Conservation (phyloP, 2,329 filamentous ascomycete genomes). For the Fusarium sp. region DNA sequence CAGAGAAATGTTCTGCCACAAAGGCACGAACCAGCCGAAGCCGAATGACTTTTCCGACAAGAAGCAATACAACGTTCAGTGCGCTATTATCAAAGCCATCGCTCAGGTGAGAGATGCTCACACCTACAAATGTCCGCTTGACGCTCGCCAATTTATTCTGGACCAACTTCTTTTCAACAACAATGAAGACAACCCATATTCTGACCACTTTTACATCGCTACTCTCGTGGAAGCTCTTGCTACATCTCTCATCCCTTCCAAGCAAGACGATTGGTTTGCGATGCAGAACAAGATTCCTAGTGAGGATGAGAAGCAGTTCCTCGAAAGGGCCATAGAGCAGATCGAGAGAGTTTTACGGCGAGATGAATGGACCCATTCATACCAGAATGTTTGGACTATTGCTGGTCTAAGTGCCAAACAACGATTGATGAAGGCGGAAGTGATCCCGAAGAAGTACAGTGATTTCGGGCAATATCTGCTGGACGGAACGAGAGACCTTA, state of each 20-base stretch:
- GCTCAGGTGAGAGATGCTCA: slow-evolving; percentile 79
- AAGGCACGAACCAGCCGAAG: slow-evolving; percentile 79
- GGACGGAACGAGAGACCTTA: slow-evolving; percentile 71
- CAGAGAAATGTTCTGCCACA: slow-evolving; percentile 87
- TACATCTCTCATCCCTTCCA: slow-evolving; percentile 66
- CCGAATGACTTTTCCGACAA: slow-evolving; percentile 94
- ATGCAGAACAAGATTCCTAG: slow-evolving; percentile 59
- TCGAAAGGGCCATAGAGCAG: slow-evolving; percentile 67
- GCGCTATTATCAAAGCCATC: slow-evolving; percentile 84
- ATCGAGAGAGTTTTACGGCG: slow-evolving; percentile 75
- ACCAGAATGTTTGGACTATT: slow-evolving; percentile 74
- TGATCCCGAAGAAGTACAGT: slow-evolving; percentile 65
- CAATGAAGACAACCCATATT: slow-evolving; percentile 89
- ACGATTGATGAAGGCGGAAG: slow-evolving; percentile 71
- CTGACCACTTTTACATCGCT: slow-evolving; percentile 90
- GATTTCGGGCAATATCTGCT: slow-evolving; percentile 74
- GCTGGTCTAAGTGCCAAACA: slow-evolving; percentile 72
- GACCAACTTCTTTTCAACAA: slow-evolving; percentile 95
- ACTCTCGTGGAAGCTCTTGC: slow-evolving; percentile 76
- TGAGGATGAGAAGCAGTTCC: slow-evolving; percentile 61
- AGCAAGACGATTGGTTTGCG: slow-evolving; percentile 59
- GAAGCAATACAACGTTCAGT: slow-evolving; percentile 85
- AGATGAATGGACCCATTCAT: slow-evolving; percentile 76
- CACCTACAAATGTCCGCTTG: slow-evolving; percentile 78
- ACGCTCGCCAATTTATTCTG: slow-evolving; percentile 85